A percentile compares a stretch with the other conserved stretches of the same genome.
Evolutionary conservation across 1,139 yeast species (phyloP).

Genomic region (Protomyces inundatus): DNA sequence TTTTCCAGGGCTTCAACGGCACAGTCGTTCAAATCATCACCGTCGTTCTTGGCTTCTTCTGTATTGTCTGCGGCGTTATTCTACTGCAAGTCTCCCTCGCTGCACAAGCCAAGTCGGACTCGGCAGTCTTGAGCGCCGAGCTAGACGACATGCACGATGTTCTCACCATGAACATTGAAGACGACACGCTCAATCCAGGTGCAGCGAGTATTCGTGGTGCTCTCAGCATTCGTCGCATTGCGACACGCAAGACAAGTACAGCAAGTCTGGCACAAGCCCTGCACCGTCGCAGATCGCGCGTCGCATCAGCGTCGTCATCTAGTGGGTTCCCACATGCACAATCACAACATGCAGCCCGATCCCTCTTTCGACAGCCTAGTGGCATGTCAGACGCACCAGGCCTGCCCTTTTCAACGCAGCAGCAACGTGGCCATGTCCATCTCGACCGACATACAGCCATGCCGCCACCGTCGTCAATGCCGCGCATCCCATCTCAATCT

Average conservation of each 20-base stretch:
- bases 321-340: background rate
- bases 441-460: background rate
- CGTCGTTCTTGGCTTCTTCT: conserved; percentile 28
- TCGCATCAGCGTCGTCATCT: background rate
- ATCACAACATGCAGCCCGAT: background rate
- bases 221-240: conserved; percentile 12
- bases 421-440: background rate
- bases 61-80: conserved; percentile 28
- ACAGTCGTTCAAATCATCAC: conserved; percentile 26
- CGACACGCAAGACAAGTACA: conserved; percentile 2
- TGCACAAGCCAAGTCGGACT: conserved; percentile 25
- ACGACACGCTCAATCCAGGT: conserved; percentile 19
- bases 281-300: background rate
- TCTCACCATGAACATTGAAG: conserved; percentile 6
- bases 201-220: conserved; percentile 25
- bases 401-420: background rate
- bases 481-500: background rate
- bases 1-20: conserved; percentile 30
- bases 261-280: background rate
- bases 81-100: conserved; percentile 28
- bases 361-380: background rate
- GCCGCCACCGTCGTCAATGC: background rate
- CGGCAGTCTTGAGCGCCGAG: conserved; percentile 23
- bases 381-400: background rate
- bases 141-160: conserved; percentile 26